A percentile compares a stretch with the other conserved stretches of the same genome.
phyloP scores from a whole-genome alignment of 768 basidiomycete species.

The Rhodotorula graminis region DNA sequence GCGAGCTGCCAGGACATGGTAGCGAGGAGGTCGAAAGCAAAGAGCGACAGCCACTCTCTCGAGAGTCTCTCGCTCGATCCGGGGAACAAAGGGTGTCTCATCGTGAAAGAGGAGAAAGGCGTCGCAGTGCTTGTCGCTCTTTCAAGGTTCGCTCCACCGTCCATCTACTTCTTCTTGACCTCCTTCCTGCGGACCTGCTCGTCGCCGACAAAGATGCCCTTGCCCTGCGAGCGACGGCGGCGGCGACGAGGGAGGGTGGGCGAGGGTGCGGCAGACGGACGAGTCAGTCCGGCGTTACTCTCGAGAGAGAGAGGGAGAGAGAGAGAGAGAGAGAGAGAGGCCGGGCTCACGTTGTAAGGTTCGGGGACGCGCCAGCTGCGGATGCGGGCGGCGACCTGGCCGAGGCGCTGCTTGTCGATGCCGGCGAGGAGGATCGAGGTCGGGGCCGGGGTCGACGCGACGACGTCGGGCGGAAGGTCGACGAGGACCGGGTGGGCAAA shows the following conservation, averaged over 20 bases:
- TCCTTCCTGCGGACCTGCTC: constrained; percentile 87
- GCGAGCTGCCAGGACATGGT: too few relatives aligned
- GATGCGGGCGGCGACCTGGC: constrained; percentile 81
- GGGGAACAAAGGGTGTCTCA: too few relatives aligned
- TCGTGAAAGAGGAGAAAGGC: too few relatives aligned
- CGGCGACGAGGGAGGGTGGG: neutral
- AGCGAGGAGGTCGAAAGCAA: too few relatives aligned
- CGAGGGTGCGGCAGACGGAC: too few relatives aligned
- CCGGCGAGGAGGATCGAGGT: constrained; percentile 79
- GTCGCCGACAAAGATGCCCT: constrained; percentile 92
- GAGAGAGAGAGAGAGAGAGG: neutral
- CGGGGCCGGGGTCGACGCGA: constrained; percentile 69
- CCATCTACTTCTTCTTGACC: constrained; percentile 78
- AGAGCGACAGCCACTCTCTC: too few relatives aligned
- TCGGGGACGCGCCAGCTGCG: constrained; percentile 82
- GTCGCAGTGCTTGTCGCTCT: too few relatives aligned
- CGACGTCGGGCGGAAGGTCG: constrained; percentile 74
- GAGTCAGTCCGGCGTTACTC: neutral
- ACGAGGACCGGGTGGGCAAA: constrained; percentile 82
- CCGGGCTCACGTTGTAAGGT: constrained; percentile 70
- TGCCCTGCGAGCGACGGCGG: constrained; percentile 27
- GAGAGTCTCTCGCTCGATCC: too few relatives aligned
- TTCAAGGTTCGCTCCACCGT: too few relatives aligned
- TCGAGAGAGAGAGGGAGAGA: neutral
- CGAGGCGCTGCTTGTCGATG: constrained; percentile 80